These are phyloP conservation scores for Groenewaldozyma tartarivorans DNA, from an alignment of 805 yeast species.

Conservation along the genomic window DNA sequence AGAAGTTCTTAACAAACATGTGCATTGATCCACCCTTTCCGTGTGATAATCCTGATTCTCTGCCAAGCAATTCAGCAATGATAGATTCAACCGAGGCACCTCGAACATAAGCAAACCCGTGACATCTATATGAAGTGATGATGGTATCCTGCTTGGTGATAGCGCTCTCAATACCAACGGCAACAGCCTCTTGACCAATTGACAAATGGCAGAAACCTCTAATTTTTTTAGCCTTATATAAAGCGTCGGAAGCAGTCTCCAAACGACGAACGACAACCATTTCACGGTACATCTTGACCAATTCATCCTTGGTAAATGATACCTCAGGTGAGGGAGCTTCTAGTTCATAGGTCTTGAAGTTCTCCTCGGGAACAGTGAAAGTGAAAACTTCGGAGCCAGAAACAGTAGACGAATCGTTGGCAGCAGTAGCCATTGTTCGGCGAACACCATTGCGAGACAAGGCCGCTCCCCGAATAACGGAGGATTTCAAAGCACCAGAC, in stretches of 20 bases:
- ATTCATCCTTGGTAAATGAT: slow-evolving; percentile 68
- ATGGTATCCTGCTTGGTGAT: slow-evolving; percentile 76
- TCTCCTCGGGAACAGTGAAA: slow-evolving; percentile 53
- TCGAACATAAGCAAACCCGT: slow-evolving; percentile 95
- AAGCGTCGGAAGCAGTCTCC: slow-evolving; percentile 98
- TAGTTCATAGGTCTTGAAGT: slow-evolving; percentile 80
- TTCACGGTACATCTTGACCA: slow-evolving; percentile 91
- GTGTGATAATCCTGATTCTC: slow-evolving; percentile 85
- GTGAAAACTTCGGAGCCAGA: too few species aligned
- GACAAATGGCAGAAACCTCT: slow-evolving; percentile 99
- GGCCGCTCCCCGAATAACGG: too few species aligned
- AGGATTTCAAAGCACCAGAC: too few species aligned
- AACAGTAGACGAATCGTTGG: too few species aligned
- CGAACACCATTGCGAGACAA: too few species aligned
- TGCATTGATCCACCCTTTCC: slow-evolving; percentile 99
- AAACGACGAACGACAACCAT: slow-evolving; percentile 84
- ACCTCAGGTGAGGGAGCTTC: slow-evolving; percentile 64
- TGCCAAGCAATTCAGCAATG: slow-evolving; percentile 94
- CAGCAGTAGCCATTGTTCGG: too few species aligned
- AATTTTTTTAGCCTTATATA: slow-evolving; percentile 96
- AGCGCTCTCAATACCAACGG: slow-evolving; percentile 97
- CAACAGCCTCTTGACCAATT: slow-evolving; percentile 97
- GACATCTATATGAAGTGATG: slow-evolving; percentile 97
- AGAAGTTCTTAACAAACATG: slow-evolving; percentile 91
- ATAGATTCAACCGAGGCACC: slow-evolving; percentile 88